A percentile compares a stretch with the other conserved stretches of the same genome.
Conservation (phyloP, 2,329 filamentous ascomycete species). For the Lachnellula cervina region DNA sequence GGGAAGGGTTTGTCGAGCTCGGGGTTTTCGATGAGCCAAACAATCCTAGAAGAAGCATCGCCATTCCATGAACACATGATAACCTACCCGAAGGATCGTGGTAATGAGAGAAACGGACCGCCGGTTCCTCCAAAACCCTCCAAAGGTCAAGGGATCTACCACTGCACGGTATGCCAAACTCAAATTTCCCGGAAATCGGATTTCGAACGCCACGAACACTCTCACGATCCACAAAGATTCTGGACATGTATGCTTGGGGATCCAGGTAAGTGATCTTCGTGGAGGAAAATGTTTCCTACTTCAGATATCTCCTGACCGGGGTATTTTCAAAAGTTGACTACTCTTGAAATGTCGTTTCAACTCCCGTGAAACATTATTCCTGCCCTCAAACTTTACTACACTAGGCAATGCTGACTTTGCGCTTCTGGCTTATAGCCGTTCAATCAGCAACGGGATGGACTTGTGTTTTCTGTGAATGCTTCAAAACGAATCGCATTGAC, state of each 20-base stretch:
- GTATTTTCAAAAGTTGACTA: too few species aligned
- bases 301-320: too few species aligned
- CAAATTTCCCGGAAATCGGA: slow-evolving; percentile 20
- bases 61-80: not conserved
- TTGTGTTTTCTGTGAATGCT: slow-evolving; percentile 16
- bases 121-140: slow-evolving; percentile 3
- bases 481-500: slow-evolving; percentile 6
- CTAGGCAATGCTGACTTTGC: too few species aligned
- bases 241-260: slow-evolving; percentile 21
- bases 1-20: not conserved
- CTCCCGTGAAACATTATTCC: too few species aligned
- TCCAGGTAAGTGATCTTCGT: not conserved
- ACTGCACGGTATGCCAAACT: slow-evolving; percentile 16
- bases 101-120: not conserved
- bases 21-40: slow-evolving; percentile 2
- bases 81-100: not conserved
- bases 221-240: slow-evolving; percentile 18
- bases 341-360: too few species aligned
- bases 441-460: slow-evolving; percentile 7
- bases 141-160: slow-evolving; percentile 10
- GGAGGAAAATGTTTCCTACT: too few species aligned
- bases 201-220: slow-evolving; percentile 23
- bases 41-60: slow-evolving; percentile 1
- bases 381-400: too few species aligned
- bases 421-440: not conserved